Base-by-base conservation (phyloP, 371 early-diverging fungal species). In the Syncephalis fuscata region DNA sequence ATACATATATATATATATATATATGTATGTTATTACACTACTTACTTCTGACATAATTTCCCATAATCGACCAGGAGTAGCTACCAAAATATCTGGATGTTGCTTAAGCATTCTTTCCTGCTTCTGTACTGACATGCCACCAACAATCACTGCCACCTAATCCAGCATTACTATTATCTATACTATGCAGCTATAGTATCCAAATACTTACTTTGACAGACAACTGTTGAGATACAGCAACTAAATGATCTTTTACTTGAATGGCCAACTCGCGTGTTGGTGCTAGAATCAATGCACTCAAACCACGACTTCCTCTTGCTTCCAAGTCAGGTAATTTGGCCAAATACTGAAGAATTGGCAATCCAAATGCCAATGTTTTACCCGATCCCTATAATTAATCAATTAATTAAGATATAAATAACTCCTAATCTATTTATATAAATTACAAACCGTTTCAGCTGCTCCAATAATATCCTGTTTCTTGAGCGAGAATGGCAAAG, bases 21-120 rank as follows among this genome's bases (percentile, higher is more conserved):
- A n/a, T n/a, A n/a, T n/a, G n/a, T n/a, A n/a, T n/a, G n/a, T n/a
- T n/a, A n/a, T n/a, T n/a, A 63, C 59, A 2, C 21, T 25, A 42
- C 65, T 64, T 50, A 70, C 80, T 53, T 79, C 75, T 2, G 80
- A 73, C 46, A 88, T 73, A 16, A 98, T 57, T 52, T 97, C 93
- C 85, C 85, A 87, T 43, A 98, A 68, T 55, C 99, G 85, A 27
- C 99, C 99, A 0, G 99, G 99, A 2, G 99, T 98, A 9, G 93
- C 99, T 9, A 98, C 82, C 50, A 99, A 69, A 26, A 99, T 77
- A 55, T 93, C 80, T 0, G 89, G 85, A 14, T 65, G 61, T 9
- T 66, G 61, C 17, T 66, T 68, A 17, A 93, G 39, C 26, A 82
- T 52, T 11, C 97, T 72, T 20, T 77, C 69, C 62, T 96, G 95